phyloP scores from a whole-genome alignment of 495 filamentous ascomycete species.

The Aspergillus wentii region DNA sequence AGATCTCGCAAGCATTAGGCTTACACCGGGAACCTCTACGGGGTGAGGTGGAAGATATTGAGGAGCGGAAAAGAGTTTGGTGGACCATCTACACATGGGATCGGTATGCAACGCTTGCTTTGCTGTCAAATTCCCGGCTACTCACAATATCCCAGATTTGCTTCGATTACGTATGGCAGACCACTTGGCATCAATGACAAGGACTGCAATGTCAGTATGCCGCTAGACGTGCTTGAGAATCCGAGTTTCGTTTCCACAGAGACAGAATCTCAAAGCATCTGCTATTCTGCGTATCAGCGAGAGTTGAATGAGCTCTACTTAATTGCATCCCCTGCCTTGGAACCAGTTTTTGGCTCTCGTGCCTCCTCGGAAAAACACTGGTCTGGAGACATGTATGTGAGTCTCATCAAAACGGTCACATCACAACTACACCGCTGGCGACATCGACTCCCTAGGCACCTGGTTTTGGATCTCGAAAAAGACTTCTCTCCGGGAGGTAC shows the following conservation, averaged over 20 bases:
- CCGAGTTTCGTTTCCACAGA: conserved; percentile 11
- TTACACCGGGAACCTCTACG: conserved; percentile 20
- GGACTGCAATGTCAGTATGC: conserved; percentile 29
- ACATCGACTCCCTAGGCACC: conserved; percentile 13
- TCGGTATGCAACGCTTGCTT: too few species aligned
- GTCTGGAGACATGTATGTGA: conserved; percentile 14
- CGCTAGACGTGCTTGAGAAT: conserved; percentile 20
- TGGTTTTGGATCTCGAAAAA: conserved; percentile 15
- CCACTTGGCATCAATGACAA: conserved; percentile 30
- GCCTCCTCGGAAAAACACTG: conserved; percentile 14
- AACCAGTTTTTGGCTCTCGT: conserved; percentile 25
- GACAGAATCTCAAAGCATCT: conserved; percentile 7
- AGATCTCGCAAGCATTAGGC: conserved; percentile 28
- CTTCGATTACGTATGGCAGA: conserved; percentile 28
- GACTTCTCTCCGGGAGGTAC: conserved; percentile 13
- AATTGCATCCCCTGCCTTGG: conserved; percentile 24
- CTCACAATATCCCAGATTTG: too few species aligned
- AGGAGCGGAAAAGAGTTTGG: conserved; percentile 31
- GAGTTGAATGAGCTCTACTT: conserved; percentile 27
- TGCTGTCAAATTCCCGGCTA: too few species aligned
- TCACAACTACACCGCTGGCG: conserved; percentile 20
- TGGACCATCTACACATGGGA: conserved; percentile 37
- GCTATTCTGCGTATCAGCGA: conserved; percentile 28
- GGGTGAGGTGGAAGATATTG: conserved; percentile 17
- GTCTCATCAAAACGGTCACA: conserved; percentile 15